These are phyloP conservation scores for Spergularia bocconei DNA, from an alignment of 148 eudicot species.

Conservation along the genomic window DNA sequence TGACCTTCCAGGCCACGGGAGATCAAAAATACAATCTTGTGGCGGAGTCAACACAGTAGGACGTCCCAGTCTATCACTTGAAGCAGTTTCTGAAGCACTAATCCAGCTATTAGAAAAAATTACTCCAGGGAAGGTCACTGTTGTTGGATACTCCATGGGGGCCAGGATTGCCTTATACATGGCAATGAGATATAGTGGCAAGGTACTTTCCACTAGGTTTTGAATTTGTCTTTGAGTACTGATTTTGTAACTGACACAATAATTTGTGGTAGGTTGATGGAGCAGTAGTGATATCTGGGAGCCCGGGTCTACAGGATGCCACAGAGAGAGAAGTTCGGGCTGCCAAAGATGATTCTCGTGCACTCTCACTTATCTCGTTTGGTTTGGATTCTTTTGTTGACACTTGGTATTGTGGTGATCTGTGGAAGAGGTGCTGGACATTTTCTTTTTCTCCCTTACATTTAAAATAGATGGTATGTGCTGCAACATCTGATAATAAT, in stretches of 20 bases:
- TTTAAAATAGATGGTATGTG: background rate
- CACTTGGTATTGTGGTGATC: slow-evolving; percentile 69
- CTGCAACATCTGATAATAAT: background rate
- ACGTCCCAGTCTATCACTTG: slow-evolving; percentile 48
- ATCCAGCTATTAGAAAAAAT: slow-evolving; percentile 43
- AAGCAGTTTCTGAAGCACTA: slow-evolving; percentile 47
- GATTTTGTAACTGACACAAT: background rate
- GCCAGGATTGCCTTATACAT: slow-evolving; percentile 83
- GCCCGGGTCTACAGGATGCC: slow-evolving; percentile 69
- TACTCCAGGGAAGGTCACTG: slow-evolving; percentile 50
- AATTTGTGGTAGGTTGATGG: slow-evolving; percentile 49
- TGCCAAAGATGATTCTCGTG: slow-evolving; percentile 75
- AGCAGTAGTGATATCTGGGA: slow-evolving; percentile 86
- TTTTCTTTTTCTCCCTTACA: background rate
- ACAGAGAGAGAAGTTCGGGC: slow-evolving; percentile 55
- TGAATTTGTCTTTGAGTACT: slow-evolving; percentile 1
- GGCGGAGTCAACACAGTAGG: slow-evolving; percentile 21
- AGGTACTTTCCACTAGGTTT: slow-evolving; percentile 42
- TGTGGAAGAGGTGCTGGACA: slow-evolving; percentile 72
- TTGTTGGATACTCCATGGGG: slow-evolving; percentile 97
- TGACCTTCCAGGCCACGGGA: slow-evolving; percentile 97
- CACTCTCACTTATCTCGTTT: slow-evolving; percentile 46
- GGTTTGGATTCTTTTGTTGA: slow-evolving; percentile 64
- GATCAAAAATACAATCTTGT: slow-evolving; percentile 45
- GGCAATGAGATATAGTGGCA: slow-evolving; percentile 55